Conservation (phyloP, 257 asterid genomes). For the Asclepias syriaca region DNA sequence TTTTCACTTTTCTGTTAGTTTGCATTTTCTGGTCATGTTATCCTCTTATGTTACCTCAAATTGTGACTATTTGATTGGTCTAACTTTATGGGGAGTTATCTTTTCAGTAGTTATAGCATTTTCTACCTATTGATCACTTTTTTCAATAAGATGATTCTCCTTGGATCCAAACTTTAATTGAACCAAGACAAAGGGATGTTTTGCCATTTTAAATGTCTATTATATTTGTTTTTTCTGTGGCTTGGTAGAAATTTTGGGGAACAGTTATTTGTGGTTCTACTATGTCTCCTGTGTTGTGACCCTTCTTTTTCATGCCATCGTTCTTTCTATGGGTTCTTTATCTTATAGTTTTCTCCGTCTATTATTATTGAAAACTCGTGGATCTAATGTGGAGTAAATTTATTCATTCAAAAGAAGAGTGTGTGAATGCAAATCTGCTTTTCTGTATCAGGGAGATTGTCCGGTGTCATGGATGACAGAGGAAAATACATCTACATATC, state of each 20-base stretch:
- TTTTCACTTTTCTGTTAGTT: not conserved
- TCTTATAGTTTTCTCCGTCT: not conserved
- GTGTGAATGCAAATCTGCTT: not conserved
- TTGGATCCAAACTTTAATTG: not conserved
- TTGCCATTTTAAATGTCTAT: not conserved
- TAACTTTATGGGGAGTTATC: not conserved
- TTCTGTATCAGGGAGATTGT: constrained; percentile 60
- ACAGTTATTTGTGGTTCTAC: not conserved
- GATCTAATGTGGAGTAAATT: not conserved
- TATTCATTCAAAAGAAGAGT: not conserved
- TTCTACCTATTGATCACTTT: too few relatives aligned
- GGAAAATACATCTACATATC: constrained; percentile 95
- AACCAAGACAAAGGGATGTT: not conserved
- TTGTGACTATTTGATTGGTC: not conserved
- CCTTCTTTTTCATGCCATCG: not conserved
- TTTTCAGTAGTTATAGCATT: too few relatives aligned
- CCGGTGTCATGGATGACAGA: constrained; percentile 98
- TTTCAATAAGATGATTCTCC: not conserved
- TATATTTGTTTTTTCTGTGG: not conserved
- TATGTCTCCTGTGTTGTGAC: not conserved
- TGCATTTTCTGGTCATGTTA: not conserved
- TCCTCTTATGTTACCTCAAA: not conserved
- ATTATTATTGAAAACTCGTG: not conserved
- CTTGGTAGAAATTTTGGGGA: not conserved
- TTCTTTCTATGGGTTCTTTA: not conserved